phyloP scores from a whole-genome alignment of 345 rosid species.

The Gossypium thurberi region DNA sequence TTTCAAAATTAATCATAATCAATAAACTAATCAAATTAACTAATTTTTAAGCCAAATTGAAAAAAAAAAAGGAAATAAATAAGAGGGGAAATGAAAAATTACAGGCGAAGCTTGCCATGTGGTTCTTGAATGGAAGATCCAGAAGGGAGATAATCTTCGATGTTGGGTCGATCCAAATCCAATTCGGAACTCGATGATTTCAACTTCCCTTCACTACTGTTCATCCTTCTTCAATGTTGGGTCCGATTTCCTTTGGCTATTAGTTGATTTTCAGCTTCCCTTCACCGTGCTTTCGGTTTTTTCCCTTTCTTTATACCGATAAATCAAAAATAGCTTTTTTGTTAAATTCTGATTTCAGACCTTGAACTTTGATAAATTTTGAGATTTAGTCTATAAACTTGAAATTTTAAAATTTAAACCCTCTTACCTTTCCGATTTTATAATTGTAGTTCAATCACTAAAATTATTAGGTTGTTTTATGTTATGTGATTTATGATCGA shows the following conservation, averaged over 20 bases:
- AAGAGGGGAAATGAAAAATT: slow-evolving; percentile 5
- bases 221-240: neutral
- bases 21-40: neutral
- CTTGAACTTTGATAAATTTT: too few species aligned
- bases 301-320: too few species aligned
- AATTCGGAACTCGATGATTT: slow-evolving; percentile 65
- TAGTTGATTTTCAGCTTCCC: neutral
- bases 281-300: too few species aligned
- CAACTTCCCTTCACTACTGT: slow-evolving; percentile 30
- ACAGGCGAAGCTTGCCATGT: slow-evolving; percentile 85
- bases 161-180: slow-evolving; percentile 76
- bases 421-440: too few species aligned
- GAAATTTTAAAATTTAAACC: too few species aligned
- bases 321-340: too few species aligned
- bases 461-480: too few species aligned
- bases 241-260: too few species aligned
- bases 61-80: neutral
- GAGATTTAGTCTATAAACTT: too few species aligned
- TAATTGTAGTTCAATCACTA: too few species aligned
- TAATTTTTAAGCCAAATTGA: neutral
- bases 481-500: too few species aligned
- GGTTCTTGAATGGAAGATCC: slow-evolving; percentile 83
- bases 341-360: too few species aligned
- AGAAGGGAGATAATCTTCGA: slow-evolving; percentile 95
- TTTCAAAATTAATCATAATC: neutral